Conservation (phyloP, 164 flowering plant genomes). For the Buxus sempervirens region DNA sequence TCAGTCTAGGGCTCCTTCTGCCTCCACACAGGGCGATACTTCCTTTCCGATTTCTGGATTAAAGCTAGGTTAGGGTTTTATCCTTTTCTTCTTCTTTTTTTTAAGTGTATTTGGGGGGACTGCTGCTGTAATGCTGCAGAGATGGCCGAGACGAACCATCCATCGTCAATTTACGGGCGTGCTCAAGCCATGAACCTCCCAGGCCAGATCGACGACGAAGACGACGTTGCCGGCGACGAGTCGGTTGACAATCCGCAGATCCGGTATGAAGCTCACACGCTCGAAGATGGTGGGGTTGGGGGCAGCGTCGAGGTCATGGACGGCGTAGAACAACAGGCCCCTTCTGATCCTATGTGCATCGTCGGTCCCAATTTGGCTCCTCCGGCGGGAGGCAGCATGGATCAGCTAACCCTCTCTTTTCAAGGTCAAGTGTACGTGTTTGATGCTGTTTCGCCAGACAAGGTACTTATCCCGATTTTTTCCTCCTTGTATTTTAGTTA, state of each 20-base stretch:
- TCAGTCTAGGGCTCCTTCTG: slow-evolving; percentile 1
- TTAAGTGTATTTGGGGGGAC: too few species aligned
- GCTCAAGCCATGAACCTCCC: slow-evolving; percentile 16
- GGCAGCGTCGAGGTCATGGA: slow-evolving; percentile 13
- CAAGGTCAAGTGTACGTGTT: slow-evolving; percentile 65
- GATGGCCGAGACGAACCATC: slow-evolving; percentile 25
- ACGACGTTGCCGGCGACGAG: slow-evolving; percentile 28
- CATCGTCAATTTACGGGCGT: slow-evolving; percentile 20
- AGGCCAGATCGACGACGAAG: slow-evolving; percentile 29
- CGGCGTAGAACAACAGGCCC: slow-evolving; percentile 23
- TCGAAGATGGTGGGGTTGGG: slow-evolving; percentile 6
- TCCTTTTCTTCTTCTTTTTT: too few species aligned
- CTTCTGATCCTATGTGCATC: slow-evolving; percentile 10
- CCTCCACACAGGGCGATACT: background rate
- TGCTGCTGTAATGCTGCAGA: slow-evolving; percentile 6
- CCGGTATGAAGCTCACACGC: slow-evolving; percentile 17
- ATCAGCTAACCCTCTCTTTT: slow-evolving; percentile 55
- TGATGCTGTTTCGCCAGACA: slow-evolving; percentile 60
- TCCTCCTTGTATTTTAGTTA: background rate
- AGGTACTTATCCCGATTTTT: slow-evolving; percentile 23
- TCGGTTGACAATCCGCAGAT: slow-evolving; percentile 29
- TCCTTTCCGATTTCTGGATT: background rate
- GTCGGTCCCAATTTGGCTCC: slow-evolving; percentile 16
- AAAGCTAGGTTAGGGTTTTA: background rate
- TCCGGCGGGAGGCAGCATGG: slow-evolving; percentile 18